Evolutionary conservation across 768 basidiomycete species (phyloP).

Genomic region (Mycena metata): DNA sequence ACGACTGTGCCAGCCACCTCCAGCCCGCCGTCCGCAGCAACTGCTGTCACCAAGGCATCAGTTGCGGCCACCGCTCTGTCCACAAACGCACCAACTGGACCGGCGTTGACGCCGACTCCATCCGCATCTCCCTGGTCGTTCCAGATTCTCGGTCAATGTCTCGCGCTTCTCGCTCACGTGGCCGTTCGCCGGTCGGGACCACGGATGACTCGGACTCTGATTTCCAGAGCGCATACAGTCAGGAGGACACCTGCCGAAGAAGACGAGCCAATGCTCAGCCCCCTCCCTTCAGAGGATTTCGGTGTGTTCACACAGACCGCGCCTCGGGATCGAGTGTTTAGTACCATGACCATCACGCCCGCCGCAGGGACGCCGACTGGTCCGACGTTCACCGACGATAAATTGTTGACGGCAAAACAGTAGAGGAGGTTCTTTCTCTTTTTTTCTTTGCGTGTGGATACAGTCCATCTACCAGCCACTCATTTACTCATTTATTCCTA

Average conservation of each 20-base stretch:
- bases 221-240: slow-evolving; percentile 84
- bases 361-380: slow-evolving; percentile 49
- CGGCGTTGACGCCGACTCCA: slow-evolving; percentile 23
- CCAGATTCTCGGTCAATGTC: slow-evolving; percentile 15
- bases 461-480: slow-evolving; percentile 12
- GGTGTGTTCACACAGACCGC: slow-evolving; percentile 32
- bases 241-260: slow-evolving; percentile 38
- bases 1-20: too few species aligned
- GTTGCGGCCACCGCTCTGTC: slow-evolving; percentile 45
- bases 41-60: slow-evolving; percentile 42
- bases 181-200: slow-evolving; percentile 44
- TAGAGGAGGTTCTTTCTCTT: background rate
- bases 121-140: slow-evolving; percentile 7
- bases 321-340: slow-evolving; percentile 70
- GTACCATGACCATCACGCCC: slow-evolving; percentile 60
- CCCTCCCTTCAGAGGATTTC: slow-evolving; percentile 44
- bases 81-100: slow-evolving; percentile 29
- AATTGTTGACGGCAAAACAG: slow-evolving; percentile 37
- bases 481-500: slow-evolving; percentile 28
- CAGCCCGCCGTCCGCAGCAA: too few species aligned
- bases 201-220: slow-evolving; percentile 88
- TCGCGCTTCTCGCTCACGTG: slow-evolving; percentile 10
- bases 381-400: slow-evolving; percentile 57
- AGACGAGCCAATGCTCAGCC: slow-evolving; percentile 43
- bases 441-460: slow-evolving; percentile 4